A percentile compares a stretch with the other conserved stretches of the same genome.
phyloP scores from a whole-genome alignment of 2,329 filamentous ascomycete species.

The Hypoxylon sp. region DNA sequence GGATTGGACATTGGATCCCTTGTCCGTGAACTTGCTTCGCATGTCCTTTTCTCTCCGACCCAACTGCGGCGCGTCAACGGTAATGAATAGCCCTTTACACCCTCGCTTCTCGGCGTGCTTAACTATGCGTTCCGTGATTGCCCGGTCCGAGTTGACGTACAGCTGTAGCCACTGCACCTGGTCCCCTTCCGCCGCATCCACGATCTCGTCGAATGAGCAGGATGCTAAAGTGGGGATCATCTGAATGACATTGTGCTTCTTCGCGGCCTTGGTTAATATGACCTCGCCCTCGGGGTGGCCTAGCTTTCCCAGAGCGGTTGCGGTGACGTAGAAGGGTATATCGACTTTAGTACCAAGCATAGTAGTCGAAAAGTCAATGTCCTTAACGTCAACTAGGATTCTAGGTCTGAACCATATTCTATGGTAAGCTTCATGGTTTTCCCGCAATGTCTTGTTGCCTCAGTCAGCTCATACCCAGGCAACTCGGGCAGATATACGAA shows the following conservation, averaged over 20 bases:
- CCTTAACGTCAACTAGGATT: conserved; percentile 88
- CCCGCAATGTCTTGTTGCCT: conserved; percentile 79
- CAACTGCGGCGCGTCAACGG: conserved; percentile 95
- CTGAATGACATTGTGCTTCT: conserved; percentile 90
- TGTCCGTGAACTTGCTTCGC: conserved; percentile 90
- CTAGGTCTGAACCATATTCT: conserved; percentile 96
- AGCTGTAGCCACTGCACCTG: conserved; percentile 98
- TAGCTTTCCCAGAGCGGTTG: conserved; percentile 94
- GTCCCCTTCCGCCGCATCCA: conserved; percentile 82
- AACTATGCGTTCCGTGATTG: conserved; percentile 90
- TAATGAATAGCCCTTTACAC: conserved; percentile 97
- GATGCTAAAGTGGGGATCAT: conserved; percentile 99
- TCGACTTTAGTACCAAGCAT: conserved; percentile 91
- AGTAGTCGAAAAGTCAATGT: conserved; percentile 86
- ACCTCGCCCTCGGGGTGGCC: conserved; percentile 96
- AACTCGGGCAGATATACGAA: not conserved
- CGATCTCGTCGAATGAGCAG: conserved; percentile 96
- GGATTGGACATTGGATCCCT: conserved; percentile 83
- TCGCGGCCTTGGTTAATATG: conserved; percentile 84
- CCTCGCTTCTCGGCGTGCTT: conserved; percentile 91
- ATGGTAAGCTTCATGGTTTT: conserved; percentile 96
- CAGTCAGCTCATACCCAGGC: conserved; percentile 38
- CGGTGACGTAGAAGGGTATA: conserved; percentile 96
- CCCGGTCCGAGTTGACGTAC: conserved; percentile 95
- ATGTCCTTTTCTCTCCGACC: conserved; percentile 97